Conservation (phyloP, 2,329 filamentous ascomycete genomes). For the Botryotinia convoluta region DNA sequence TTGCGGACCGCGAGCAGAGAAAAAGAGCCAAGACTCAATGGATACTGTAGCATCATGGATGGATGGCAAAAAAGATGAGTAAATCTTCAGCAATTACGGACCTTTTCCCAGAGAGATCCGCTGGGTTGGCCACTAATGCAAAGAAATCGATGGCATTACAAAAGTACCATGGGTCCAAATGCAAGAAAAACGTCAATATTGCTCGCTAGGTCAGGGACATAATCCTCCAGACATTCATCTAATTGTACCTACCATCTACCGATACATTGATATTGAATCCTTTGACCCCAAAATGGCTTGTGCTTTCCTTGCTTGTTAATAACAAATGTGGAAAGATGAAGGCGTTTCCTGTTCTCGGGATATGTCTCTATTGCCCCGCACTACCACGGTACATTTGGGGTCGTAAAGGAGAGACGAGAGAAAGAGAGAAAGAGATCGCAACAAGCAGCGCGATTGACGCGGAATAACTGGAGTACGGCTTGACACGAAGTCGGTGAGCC, state of each 20-base stretch:
- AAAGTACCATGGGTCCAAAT: conserved; percentile 18
- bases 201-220: conserved; percentile 31
- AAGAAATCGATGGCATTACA: conserved; percentile 25
- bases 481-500: conserved; percentile 42
- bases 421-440: conserved; percentile 18
- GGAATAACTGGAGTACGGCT: conserved; percentile 40
- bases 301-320: conserved; percentile 25
- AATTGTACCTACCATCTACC: conserved; percentile 20
- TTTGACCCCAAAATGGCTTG: conserved; percentile 6
- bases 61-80: conserved; percentile 14
- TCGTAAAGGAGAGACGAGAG: background rate
- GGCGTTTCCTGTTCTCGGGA: conserved; percentile 19
- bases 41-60: conserved; percentile 1
- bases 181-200: conserved; percentile 35
- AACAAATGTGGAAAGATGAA: conserved; percentile 18
- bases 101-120: conserved; percentile 31
- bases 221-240: conserved; percentile 26
- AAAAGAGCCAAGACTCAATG: conserved; percentile 15
- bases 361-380: conserved; percentile 34
- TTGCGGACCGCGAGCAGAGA: conserved; percentile 16
- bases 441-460: conserved; percentile 31
- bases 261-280: conserved; percentile 24
- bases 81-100: conserved; percentile 19
- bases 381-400: conserved; percentile 29
- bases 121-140: conserved; percentile 38